Conservation (phyloP, 2,329 filamentous ascomycete genomes). For the Plenodomus tracheiphilus region DNA sequence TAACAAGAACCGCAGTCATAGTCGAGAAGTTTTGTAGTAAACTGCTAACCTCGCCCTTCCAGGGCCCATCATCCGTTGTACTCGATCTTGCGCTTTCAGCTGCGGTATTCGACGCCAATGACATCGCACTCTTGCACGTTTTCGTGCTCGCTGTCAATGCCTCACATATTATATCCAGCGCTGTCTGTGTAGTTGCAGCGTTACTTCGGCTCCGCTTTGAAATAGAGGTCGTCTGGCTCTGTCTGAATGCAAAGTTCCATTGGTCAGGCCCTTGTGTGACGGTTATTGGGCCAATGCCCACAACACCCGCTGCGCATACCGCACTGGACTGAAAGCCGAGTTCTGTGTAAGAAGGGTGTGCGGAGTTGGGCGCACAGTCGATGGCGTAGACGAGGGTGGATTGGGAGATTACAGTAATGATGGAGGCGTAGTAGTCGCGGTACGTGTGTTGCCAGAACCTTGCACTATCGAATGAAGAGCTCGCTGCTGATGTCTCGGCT, state of each 20-base stretch:
- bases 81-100: background rate
- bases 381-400: constrained; percentile 12
- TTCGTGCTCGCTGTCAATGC: constrained; percentile 7
- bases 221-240: background rate
- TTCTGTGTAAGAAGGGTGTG: constrained; percentile 2
- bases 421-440: constrained; percentile 13
- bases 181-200: background rate
- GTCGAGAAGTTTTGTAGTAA: constrained; percentile 12
- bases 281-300: constrained; percentile 5
- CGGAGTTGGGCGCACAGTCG: constrained; percentile 1
- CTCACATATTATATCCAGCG: constrained; percentile 1
- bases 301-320: constrained; percentile 6
- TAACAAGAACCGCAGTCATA: constrained; percentile 7
- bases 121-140: constrained; percentile 4
- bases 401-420: constrained; percentile 9
- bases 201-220: constrained; percentile 1
- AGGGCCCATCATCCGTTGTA: background rate
- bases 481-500: background rate
- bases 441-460: constrained; percentile 10
- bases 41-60: background rate
- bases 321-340: constrained; percentile 5
- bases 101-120: background rate
- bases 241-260: constrained; percentile 3
- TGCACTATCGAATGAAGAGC: background rate
- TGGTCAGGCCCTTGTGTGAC: constrained; percentile 11